Conservation (phyloP, 768 basidiomycete species). For the Termitomyces sp. region DNA sequence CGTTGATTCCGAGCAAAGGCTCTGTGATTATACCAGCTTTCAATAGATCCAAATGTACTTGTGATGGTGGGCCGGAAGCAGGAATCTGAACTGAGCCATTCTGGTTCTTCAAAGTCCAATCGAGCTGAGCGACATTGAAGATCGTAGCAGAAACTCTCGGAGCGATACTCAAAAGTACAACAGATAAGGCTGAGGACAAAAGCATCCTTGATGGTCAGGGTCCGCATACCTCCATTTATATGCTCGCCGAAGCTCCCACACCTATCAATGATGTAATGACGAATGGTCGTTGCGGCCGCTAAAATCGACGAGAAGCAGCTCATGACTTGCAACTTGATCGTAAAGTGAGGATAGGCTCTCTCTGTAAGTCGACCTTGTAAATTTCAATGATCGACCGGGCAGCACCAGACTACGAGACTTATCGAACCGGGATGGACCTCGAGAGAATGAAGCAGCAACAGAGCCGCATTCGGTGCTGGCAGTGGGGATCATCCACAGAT, state of each 20-base stretch:
- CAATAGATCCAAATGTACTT: conserved; percentile 48
- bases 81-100: conserved; percentile 52
- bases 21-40: conserved; percentile 50
- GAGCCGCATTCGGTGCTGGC: neutral
- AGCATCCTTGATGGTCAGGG: conserved; percentile 5
- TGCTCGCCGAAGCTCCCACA: neutral
- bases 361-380: no score
- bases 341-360: neutral
- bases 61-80: conserved; percentile 46
- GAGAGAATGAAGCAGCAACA: no score
- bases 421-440: neutral
- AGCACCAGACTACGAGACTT: neutral
- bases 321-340: neutral
- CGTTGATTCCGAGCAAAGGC: conserved; percentile 49
- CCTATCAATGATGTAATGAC: conserved; percentile 3
- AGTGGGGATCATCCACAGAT: neutral
- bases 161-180: neutral
- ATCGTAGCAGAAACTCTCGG: conserved; percentile 15
- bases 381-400: neutral
- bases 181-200: neutral
- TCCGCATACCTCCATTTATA: neutral
- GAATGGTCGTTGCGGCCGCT: neutral
- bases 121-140: conserved; percentile 40
- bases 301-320: neutral
- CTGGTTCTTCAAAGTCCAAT: conserved; percentile 50